Conservation (phyloP, 306 rosid species). For the Hylodesmum podocarpum region DNA sequence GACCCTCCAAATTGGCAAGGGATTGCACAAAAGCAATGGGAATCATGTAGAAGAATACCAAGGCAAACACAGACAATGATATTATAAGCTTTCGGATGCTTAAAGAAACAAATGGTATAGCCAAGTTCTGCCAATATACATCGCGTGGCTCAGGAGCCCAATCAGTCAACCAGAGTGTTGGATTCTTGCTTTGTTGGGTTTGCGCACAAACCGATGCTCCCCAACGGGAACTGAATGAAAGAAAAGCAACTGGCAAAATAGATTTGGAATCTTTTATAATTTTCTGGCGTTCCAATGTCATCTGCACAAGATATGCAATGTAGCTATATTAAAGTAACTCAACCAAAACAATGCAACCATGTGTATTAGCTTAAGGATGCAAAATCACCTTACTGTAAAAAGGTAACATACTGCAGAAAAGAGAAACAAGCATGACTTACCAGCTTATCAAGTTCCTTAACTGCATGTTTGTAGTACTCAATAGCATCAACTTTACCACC, state of each 20-base stretch:
- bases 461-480: slow-evolving; percentile 66
- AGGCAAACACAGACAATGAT: slow-evolving; percentile 68
- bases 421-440: slow-evolving; percentile 47
- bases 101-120: slow-evolving; percentile 91
- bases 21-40: slow-evolving; percentile 99
- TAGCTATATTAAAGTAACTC: slow-evolving; percentile 20
- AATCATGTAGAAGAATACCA: slow-evolving; percentile 97
- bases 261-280: slow-evolving; percentile 79
- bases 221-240: slow-evolving; percentile 89
- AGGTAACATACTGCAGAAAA: slow-evolving; percentile 14
- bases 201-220: slow-evolving; percentile 98
- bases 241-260: slow-evolving; percentile 83
- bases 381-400: neutral
- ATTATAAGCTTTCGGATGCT: slow-evolving; percentile 72
- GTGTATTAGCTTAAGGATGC: neutral
- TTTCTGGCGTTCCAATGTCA: slow-evolving; percentile 73
- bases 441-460: slow-evolving; percentile 63
- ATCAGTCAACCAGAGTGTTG: slow-evolving; percentile 85
- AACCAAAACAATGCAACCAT: slow-evolving; percentile 12
- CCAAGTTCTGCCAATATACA: slow-evolving; percentile 84
- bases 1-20: slow-evolving; percentile 98
- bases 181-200: slow-evolving; percentile 93
- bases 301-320: slow-evolving; percentile 41
- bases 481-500: slow-evolving; percentile 79
- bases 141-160: slow-evolving; percentile 99